A percentile compares a stretch with the other conserved stretches of the same genome.
Evolutionary conservation across 73 alveolate species (phyloP).

Genomic region (Strombidium stylifer): DNA sequence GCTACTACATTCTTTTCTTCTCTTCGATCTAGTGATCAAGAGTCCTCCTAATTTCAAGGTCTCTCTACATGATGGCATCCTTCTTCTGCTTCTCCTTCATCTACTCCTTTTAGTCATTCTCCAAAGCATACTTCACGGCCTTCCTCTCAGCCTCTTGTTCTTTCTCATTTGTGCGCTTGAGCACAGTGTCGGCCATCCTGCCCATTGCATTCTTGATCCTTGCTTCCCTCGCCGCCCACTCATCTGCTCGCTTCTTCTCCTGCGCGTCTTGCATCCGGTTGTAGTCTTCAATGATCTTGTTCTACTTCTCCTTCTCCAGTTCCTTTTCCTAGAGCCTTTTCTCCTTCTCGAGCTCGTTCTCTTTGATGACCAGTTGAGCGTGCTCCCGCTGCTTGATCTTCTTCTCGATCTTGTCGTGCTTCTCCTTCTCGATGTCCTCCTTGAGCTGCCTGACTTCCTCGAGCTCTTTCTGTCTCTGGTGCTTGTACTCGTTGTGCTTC

Average conservation of each 20-base stretch:
- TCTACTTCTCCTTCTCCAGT: slow-evolving; percentile 10
- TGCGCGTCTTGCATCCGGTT: neutral
- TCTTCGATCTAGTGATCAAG: slow-evolving; percentile 1
- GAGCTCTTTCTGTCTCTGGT: slow-evolving; percentile 2
- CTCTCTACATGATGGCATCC: neutral
- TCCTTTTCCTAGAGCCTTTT: neutral
- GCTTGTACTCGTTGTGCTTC: neutral
- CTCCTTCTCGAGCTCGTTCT: slow-evolving; percentile 5
- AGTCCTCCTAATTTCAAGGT: slow-evolving; percentile 9
- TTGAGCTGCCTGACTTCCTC: slow-evolving; percentile 12
- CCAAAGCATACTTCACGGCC: slow-evolving; percentile 12
- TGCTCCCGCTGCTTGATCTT: slow-evolving; percentile 14
- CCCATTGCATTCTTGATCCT: slow-evolving; percentile 11
- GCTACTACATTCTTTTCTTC: neutral
- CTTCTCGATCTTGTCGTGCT: neutral
- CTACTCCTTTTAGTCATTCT: neutral
- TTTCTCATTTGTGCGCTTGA: slow-evolving; percentile 4
- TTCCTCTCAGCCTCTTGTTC: slow-evolving; percentile 9
- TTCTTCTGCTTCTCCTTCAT: slow-evolving; percentile 16
- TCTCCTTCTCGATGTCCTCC: slow-evolving; percentile 17
- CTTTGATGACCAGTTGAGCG: slow-evolving; percentile 22
- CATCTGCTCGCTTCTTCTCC: slow-evolving; percentile 22
- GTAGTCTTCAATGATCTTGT: slow-evolving; percentile 1
- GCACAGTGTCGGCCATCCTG: slow-evolving; percentile 29
- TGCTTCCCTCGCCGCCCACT: slow-evolving; percentile 15